A percentile compares a stretch with the other conserved stretches of the same genome.
phyloP scores from a whole-genome alignment of 257 asterid genomes.

The Penstemon barbatus region DNA sequence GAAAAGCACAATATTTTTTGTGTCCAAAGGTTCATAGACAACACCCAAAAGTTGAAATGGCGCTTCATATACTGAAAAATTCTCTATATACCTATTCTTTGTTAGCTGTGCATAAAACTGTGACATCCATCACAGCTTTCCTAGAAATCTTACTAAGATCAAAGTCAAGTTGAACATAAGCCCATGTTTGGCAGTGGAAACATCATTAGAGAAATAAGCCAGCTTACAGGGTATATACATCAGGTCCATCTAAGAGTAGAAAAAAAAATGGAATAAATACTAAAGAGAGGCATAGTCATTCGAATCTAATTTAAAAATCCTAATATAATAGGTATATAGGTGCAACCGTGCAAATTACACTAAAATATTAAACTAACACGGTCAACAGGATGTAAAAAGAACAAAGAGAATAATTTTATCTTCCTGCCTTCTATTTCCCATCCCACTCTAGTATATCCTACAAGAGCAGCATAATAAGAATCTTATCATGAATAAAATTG shows the following conservation, averaged over 20 bases:
- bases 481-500: background rate
- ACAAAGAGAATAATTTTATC: background rate
- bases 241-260: too few relatives aligned
- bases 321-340: too few relatives aligned
- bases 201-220: background rate
- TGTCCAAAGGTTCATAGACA: background rate
- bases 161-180: background rate
- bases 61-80: background rate
- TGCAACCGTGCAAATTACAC: background rate
- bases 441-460: background rate
- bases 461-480: background rate
- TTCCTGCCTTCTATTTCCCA: background rate
- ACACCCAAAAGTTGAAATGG: background rate
- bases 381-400: background rate
- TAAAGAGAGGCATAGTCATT: too few relatives aligned
- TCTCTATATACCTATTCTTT: background rate
- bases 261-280: too few relatives aligned
- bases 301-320: too few relatives aligned
- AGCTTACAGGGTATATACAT: background rate
- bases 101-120: background rate
- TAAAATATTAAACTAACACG: background rate
- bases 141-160: background rate
- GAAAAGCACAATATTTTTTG: conserved; percentile 1
- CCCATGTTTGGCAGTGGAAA: background rate
- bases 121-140: background rate